phyloP scores from a whole-genome alignment of 352 stramenopile genomes.

The Globisporangium takayamanum region DNA sequence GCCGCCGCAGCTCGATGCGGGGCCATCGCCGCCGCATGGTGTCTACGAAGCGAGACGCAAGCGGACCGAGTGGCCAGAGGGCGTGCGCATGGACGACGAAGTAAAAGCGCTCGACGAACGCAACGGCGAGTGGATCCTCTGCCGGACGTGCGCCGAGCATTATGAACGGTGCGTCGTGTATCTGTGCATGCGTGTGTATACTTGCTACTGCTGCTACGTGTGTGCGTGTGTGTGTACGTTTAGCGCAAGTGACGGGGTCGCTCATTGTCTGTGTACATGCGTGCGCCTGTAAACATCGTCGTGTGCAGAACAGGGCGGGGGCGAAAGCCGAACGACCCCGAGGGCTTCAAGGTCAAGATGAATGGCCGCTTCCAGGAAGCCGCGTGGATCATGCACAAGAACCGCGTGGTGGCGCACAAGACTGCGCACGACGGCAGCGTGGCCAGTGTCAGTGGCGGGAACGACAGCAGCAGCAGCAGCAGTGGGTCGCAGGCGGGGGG shows the following conservation, averaged over 20 bases:
- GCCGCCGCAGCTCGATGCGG: slow-evolving; percentile 8
- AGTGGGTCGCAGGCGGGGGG: slow-evolving; percentile 10
- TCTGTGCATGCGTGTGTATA: not conserved
- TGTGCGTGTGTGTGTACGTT: not conserved
- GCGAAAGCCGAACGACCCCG: slow-evolving; percentile 52
- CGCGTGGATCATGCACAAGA: slow-evolving; percentile 67
- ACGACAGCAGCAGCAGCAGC: slow-evolving; percentile 16
- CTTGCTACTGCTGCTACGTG: slow-evolving; percentile 1
- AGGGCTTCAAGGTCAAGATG: slow-evolving; percentile 72
- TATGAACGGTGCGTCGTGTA: slow-evolving; percentile 25
- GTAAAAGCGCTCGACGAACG: slow-evolving; percentile 47
- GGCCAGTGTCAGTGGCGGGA: not conserved
- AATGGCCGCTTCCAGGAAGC: slow-evolving; percentile 57
- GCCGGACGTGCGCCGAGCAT: slow-evolving; percentile 46
- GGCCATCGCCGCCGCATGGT: not conserved
- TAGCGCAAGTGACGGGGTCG: slow-evolving; percentile 1
- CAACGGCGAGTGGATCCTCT: slow-evolving; percentile 64
- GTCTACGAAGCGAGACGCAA: slow-evolving; percentile 40
- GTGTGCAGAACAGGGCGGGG: slow-evolving; percentile 36
- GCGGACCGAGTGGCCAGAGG: slow-evolving; percentile 46
- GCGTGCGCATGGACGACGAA: slow-evolving; percentile 41
- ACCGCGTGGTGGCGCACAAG: slow-evolving; percentile 41
- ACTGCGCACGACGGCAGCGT: not conserved
- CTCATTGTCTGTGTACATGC: slow-evolving; percentile 4
- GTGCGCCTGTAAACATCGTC: not conserved